Conservation (phyloP, 2,329 filamentous ascomycete species). For the Aspergillus sp. region DNA sequence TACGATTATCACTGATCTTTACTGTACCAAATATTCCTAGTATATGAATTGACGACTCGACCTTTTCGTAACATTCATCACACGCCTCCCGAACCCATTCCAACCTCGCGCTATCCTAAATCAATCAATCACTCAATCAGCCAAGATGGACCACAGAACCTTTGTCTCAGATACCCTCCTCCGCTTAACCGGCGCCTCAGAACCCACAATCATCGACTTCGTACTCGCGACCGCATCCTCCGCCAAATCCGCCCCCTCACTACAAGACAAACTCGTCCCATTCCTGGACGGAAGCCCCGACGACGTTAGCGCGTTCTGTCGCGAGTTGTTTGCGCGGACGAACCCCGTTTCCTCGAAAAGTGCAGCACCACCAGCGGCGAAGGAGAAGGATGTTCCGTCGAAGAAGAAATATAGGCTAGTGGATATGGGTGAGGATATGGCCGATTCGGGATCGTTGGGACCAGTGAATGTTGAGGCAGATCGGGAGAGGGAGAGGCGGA, state of each 20-base stretch:
- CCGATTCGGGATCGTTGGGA: conserved; percentile 22
- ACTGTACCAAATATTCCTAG: no score
- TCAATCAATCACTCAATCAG: neutral
- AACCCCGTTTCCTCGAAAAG: conserved; percentile 2
- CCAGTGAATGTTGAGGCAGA: conserved; percentile 31
- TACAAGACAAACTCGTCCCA: conserved; percentile 46
- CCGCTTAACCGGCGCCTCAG: conserved; percentile 49
- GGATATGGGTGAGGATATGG: conserved; percentile 47
- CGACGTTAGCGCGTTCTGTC: conserved; percentile 43
- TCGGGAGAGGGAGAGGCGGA: conserved; percentile 26
- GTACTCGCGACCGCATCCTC: conserved; percentile 48
- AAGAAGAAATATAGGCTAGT: conserved; percentile 49
- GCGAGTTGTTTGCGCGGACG: conserved; percentile 37
- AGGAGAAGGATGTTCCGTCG: conserved; percentile 21
- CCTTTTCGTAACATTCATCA: no score
- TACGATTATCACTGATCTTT: no score
- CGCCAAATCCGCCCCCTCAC: conserved; percentile 41
- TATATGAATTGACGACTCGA: neutral
- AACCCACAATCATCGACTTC: conserved; percentile 52
- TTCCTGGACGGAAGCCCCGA: conserved; percentile 47
- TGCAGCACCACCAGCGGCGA: conserved; percentile 1
- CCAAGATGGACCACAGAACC: conserved; percentile 33
- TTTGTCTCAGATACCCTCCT: conserved; percentile 47
- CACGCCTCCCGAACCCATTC: no score
- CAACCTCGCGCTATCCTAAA: no score